Evolutionary conservation across 768 basidiomycete genomes (phyloP).

Genomic region (Plicaturopsis crispa): DNA sequence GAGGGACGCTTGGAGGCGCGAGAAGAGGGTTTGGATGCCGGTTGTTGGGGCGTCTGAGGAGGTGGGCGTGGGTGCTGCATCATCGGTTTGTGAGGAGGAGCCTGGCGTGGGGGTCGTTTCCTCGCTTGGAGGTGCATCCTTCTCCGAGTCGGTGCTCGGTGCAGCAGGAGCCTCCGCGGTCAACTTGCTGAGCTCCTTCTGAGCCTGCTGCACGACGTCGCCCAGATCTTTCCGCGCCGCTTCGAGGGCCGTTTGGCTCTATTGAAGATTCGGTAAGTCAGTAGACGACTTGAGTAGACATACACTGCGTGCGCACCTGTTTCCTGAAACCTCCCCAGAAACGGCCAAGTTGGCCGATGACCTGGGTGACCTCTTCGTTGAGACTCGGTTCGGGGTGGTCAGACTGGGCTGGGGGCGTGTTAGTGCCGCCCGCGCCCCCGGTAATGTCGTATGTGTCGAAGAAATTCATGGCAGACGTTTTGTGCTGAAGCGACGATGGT

Average conservation of each 20-base stretch:
- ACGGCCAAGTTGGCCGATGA: conserved; percentile 77
- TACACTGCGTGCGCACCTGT: conserved; percentile 48
- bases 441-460: conserved; percentile 61
- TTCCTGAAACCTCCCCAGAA: conserved; percentile 91
- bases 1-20: conserved; percentile 65
- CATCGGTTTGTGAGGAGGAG: conserved; percentile 16
- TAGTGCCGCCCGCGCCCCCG: conserved; percentile 27
- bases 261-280: conserved; percentile 7
- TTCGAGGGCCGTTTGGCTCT: conserved; percentile 68
- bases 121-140: background rate
- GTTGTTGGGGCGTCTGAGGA: conserved; percentile 17
- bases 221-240: conserved; percentile 67
- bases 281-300: background rate
- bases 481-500: too few species aligned
- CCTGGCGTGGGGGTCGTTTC: conserved; percentile 3
- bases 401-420: conserved; percentile 34
- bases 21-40: conserved; percentile 43
- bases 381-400: conserved; percentile 46
- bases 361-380: conserved; percentile 85
- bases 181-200: conserved; percentile 65
- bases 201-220: conserved; percentile 71
- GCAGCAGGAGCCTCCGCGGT: conserved; percentile 26
- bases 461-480: conserved; percentile 51
- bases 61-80: conserved; percentile 11
- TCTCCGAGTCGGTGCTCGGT: background rate